Evolutionary conservation across 1,284 basidiomycete genomes (phyloP).

Genomic region (Leccinum colubrinum): DNA sequence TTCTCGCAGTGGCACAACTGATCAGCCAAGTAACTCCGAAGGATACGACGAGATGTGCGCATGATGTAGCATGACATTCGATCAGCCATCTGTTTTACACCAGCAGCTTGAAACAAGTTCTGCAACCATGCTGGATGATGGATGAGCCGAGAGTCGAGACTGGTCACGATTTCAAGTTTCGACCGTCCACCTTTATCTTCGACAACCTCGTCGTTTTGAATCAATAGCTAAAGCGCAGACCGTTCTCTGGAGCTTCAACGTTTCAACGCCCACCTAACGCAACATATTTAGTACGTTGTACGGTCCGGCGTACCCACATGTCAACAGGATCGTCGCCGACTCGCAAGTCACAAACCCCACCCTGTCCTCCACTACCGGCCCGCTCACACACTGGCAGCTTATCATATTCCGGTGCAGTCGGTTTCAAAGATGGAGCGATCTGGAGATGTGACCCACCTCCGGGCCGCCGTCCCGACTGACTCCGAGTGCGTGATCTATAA

Average conservation of each 20-base stretch:
- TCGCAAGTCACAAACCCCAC: background rate
- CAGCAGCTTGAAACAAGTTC: background rate
- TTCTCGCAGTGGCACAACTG: background rate
- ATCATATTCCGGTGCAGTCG: background rate
- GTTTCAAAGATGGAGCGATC: background rate
- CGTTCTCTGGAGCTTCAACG: background rate
- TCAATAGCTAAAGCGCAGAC: background rate
- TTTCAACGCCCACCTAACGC: background rate
- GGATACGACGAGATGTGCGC: background rate
- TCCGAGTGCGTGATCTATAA: constrained; percentile 2
- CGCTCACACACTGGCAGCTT: background rate
- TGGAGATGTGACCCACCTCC: background rate
- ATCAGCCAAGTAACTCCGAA: background rate
- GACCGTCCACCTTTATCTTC: background rate
- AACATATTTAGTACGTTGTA: background rate
- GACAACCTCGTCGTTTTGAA: background rate
- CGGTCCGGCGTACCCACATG: background rate
- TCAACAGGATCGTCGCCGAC: background rate
- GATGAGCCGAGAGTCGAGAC: background rate
- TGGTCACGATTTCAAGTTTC: background rate
- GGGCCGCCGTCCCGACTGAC: constrained; percentile 19
- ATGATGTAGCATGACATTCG: background rate
- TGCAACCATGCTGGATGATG: background rate
- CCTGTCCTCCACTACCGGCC: background rate
- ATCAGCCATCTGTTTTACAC: background rate